Evolutionary conservation across 345 rosid genomes (phyloP), one percentile per base, ranked within the genome.

Genomic region (Populus simonii): DNA sequence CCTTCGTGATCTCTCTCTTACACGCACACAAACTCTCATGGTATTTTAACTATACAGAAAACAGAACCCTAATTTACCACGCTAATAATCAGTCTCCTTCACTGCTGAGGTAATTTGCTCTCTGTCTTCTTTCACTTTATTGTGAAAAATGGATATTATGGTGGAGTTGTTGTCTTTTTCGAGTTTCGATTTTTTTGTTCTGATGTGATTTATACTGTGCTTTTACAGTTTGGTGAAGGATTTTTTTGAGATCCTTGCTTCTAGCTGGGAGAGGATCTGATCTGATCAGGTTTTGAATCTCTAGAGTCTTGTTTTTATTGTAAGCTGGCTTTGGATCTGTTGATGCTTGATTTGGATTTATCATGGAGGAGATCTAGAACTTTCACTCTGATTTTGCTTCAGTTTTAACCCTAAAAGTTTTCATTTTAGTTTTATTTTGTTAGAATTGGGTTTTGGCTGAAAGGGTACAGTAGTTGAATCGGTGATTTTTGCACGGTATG

Each of bases 401-500:
- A 23, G 33, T 41, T 70, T 33, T 39, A 59, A 77, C 45, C 17
- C 49, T 0, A 22, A 73, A 85, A 80, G 83, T 49, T 78, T 66
- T 78, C 62, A 70, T 53, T 74, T 84, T 77, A 79, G 73, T 77
- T 76, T 81, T 66, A 71, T 73, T 78, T 72, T 23, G 73, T 59
- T 59, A 59, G 65, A 23, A 23, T 10, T 23, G 51, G 67, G 47
- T 77, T 55, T 65, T 35, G 11, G 36, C 8, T 63, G 20, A 66
- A 43, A 57, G 33, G 31, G 22, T 29, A 22, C 12, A 25, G 18
- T 66, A 10, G 59, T 82, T 76, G 79, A 55, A 38, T 70, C 33
- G 35, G 83, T 79, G 66, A 74, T 2, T 61, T 70, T 81, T 84
- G 78, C 66, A 65, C 25, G n/a, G 55, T 69, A 96, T 96, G 99